Percentiles rank a stretch among this genome's conserved stretches.
Conservation (phyloP, 2,329 filamentous ascomycete species). For the Dryadomyces sulphureus region DNA sequence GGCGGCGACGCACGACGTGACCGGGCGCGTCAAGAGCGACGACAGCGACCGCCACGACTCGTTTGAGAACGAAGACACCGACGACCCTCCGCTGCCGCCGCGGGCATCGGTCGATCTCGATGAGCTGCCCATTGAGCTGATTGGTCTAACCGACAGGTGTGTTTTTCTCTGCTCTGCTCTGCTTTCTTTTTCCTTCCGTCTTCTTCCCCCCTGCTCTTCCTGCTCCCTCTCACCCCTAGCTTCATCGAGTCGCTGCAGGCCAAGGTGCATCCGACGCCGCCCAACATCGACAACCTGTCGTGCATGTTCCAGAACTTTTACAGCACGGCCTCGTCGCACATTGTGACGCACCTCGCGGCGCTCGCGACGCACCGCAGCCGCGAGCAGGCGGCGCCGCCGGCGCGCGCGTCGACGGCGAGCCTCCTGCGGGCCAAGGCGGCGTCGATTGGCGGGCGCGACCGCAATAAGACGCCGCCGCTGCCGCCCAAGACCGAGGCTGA, state of each 20-base stretch:
- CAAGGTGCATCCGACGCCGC: constrained; percentile 72
- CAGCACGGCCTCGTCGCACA: constrained; percentile 60
- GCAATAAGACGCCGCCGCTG: constrained; percentile 22
- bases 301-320: constrained; percentile 95
- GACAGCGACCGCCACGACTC: constrained; percentile 24
- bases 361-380: constrained; percentile 63
- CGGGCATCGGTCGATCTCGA: constrained; percentile 58
- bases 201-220: not conserved
- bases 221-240: constrained; percentile 26
- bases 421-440: constrained; percentile 40
- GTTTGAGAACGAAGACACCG: constrained; percentile 32
- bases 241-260: constrained; percentile 84
- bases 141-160: constrained; percentile 78
- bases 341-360: constrained; percentile 73
- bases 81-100: constrained; percentile 30
- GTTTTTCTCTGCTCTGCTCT: constrained; percentile 1
- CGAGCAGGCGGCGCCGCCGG: constrained; percentile 40
- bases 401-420: constrained; percentile 41
- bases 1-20: no score
- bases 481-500: constrained; percentile 26
- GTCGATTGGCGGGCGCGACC: constrained; percentile 36
- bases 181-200: not conserved
- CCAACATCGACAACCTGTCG: constrained; percentile 68
- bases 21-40: no score
- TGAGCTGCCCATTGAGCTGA: constrained; percentile 84